Evolutionary conservation across 805 yeast genomes (phyloP).

Genomic region (Pichia rugopelliculosa): DNA sequence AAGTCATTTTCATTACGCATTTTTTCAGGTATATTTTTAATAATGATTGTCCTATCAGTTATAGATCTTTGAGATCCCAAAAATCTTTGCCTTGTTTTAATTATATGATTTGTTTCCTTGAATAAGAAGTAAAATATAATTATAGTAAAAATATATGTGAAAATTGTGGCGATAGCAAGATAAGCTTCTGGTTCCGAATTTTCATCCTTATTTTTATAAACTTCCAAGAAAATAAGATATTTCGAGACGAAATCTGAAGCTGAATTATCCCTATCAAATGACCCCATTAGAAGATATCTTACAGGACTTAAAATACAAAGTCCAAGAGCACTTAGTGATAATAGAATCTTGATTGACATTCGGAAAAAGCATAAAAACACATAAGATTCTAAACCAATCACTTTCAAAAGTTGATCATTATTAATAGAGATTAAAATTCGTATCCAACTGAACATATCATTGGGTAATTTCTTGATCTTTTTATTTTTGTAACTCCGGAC

Average conservation of each 20-base stretch:
- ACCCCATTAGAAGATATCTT: conserved; percentile 44
- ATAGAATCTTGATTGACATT: conserved; percentile 43
- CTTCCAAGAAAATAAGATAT: not conserved
- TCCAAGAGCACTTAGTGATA: conserved; percentile 39
- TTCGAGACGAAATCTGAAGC: not conserved
- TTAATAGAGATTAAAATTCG: conserved; percentile 37
- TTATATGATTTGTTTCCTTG: conserved; percentile 40
- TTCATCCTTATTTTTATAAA: conserved; percentile 7
- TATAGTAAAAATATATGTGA: conserved; percentile 47
- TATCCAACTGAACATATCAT: conserved; percentile 47
- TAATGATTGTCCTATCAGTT: conserved; percentile 50
- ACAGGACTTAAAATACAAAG: conserved; percentile 44
- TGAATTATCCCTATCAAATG: conserved; percentile 30
- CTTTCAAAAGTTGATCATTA: conserved; percentile 45
- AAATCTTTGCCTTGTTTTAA: conserved; percentile 48
- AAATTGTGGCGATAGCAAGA: conserved; percentile 46
- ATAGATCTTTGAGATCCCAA: conserved; percentile 53
- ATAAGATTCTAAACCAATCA: conserved; percentile 53
- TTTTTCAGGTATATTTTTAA: conserved; percentile 46
- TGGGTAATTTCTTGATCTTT: conserved; percentile 39
- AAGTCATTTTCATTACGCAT: conserved; percentile 38
- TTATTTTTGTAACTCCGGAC: conserved; percentile 43
- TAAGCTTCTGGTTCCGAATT: conserved; percentile 27
- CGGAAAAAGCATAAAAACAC: conserved; percentile 53
- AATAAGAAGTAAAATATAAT: conserved; percentile 40